Conservation (phyloP, 2,329 filamentous ascomycete species). For the Cyclaneusma minus region DNA sequence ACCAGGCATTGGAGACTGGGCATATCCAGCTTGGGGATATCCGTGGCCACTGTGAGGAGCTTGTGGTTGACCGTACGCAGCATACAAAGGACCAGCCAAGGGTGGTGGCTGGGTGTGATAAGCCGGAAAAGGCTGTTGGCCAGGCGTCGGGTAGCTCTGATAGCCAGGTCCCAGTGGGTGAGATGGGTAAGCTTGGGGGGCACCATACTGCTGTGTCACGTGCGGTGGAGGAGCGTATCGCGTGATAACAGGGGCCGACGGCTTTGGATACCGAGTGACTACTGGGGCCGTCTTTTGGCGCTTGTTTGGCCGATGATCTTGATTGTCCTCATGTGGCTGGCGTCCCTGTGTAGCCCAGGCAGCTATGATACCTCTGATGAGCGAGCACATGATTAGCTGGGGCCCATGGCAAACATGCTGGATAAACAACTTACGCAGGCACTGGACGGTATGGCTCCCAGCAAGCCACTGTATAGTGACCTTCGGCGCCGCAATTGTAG, state of each 20-base stretch:
- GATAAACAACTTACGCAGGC: conserved; percentile 29
- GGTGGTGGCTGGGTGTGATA: conserved; percentile 4
- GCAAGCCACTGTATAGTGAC: conserved; percentile 37
- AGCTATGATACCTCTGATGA: conserved; percentile 5
- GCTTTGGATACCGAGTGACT: conserved; percentile 8
- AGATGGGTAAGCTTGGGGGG: not conserved
- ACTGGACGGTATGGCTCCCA: conserved; percentile 31
- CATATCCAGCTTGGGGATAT: no score
- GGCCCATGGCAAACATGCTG: conserved; percentile 6
- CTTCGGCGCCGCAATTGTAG: conserved; percentile 35
- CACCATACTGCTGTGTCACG: conserved; percentile 7
- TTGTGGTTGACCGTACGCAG: conserved; percentile 8
- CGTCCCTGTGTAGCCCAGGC: conserved; percentile 4
- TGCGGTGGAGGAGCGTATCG: conserved; percentile 8
- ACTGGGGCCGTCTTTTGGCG: conserved; percentile 14
- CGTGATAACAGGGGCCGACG: conserved; percentile 5
- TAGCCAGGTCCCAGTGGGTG: conserved; percentile 1
- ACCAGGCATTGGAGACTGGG: no score
- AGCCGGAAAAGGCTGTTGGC: conserved; percentile 1
- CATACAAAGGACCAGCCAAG: conserved; percentile 3
- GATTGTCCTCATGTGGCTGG: conserved; percentile 4
- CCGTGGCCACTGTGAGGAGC: conserved; percentile 4
- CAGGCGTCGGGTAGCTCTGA: not conserved
- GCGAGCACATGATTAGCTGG: no score
- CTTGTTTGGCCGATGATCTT: conserved; percentile 12